Percentiles rank a stretch among this genome's conserved stretches.
phyloP scores from a whole-genome alignment of 2,329 filamentous ascomycete species.

The Acrocalymma vagum region DNA sequence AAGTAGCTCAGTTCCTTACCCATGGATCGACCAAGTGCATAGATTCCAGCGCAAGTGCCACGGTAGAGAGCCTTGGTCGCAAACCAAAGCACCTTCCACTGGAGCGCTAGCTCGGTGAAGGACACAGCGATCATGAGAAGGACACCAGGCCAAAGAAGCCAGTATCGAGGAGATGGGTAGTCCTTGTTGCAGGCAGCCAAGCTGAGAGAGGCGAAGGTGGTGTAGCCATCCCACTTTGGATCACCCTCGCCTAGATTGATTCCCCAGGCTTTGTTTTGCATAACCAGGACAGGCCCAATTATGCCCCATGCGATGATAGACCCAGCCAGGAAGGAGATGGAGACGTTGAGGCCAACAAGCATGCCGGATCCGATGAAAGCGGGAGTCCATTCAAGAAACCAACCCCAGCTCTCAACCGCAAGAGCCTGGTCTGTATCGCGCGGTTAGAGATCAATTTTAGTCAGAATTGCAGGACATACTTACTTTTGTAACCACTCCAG shows the following conservation, averaged over 20 bases:
- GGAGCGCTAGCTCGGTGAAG: conserved; percentile 55
- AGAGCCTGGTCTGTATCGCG: conserved; percentile 50
- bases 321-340: conserved; percentile 66
- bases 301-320: conserved; percentile 65
- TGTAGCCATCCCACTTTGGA: conserved; percentile 54
- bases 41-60: conserved; percentile 54
- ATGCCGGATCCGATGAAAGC: conserved; percentile 69
- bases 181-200: conserved; percentile 48
- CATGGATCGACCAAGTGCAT: conserved; percentile 46
- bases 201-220: conserved; percentile 51
- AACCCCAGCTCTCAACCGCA: conserved; percentile 68
- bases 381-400: conserved; percentile 67
- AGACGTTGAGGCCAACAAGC: conserved; percentile 66
- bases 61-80: conserved; percentile 61
- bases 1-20: conserved; percentile 57
- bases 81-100: conserved; percentile 56
- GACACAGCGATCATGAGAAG: conserved; percentile 61
- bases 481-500: conserved; percentile 63
- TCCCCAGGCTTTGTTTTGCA: conserved; percentile 60
- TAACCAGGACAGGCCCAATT: conserved; percentile 65
- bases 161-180: conserved; percentile 59
- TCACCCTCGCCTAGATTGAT: conserved; percentile 42
- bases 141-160: conserved; percentile 62
- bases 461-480: neutral
- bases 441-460: neutral